Base-by-base conservation (phyloP, 2,329 filamentous ascomycete species). In the Fusarium udum region DNA sequence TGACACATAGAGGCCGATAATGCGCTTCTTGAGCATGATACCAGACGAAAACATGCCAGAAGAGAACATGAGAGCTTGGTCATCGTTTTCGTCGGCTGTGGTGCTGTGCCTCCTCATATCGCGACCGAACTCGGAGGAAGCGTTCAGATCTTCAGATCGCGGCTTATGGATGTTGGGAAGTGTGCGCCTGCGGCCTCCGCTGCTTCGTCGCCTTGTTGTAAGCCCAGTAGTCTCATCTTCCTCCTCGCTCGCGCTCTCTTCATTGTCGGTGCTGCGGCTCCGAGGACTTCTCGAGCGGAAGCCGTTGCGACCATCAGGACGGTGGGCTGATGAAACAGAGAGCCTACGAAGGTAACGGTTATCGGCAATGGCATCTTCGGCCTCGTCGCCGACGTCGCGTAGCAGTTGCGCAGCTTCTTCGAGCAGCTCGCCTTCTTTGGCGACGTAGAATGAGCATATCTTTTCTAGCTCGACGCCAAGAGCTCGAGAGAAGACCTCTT, bases 381-480 rank as follows among this genome's bases (percentile, higher is more conserved):
- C 90, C 22, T 88, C 87, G 68, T 95, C 85, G 61, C 90, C 89
- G 46, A 94, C 89, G 78, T 98, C 95, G 55, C 87, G 87, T 62
- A 95, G 83, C n/a, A 98, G 85, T 40, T 92, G 88, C 53, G 92
- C 90, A 14, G 95, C 90, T 80, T 98, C 95, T 59, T 92, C 91
- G 68, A 92, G 90, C 20, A 99, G 91, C 81, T 98, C 95, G 31
- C 90, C 87, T 83, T 99, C 95, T 82, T 99, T 99, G 69, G 94
- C 84, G 71, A 91, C 88, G 82, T 96, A 98, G 82, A 99, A 99
- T 1, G 92, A 93, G 78, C 90, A 93, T 69, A 99, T 94, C 86
- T 98, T 98, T 79, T 98, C 95, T 57, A 99, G 85, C 82, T 99
- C 96, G 46, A 92, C 89, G 78, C 97, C 94, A 24, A 99, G 88